phyloP scores from a whole-genome alignment of 306 rosid species.

The Vicia villosa region DNA sequence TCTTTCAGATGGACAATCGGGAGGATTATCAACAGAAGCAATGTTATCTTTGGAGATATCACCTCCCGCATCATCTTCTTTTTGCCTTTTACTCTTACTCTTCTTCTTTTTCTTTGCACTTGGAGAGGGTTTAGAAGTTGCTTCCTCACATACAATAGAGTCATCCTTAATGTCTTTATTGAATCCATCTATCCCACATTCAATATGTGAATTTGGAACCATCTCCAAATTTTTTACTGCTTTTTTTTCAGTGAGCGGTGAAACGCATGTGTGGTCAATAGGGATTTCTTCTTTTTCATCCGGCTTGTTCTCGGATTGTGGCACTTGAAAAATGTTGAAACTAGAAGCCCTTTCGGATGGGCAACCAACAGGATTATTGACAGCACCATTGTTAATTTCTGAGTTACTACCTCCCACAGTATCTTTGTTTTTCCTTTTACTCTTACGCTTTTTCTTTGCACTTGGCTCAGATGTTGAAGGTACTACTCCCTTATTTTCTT shows the following conservation, averaged over 20 bases:
- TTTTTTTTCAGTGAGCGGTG: constrained; percentile 29
- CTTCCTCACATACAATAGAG: background rate
- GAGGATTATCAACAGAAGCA: constrained; percentile 26
- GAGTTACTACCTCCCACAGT: background rate
- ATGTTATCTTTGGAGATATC: constrained; percentile 22
- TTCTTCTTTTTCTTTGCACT: constrained; percentile 33
- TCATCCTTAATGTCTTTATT: constrained; percentile 26
- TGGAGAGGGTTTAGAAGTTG: constrained; percentile 11
- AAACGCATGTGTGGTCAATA: constrained; percentile 15
- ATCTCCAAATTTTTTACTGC: constrained; percentile 17
- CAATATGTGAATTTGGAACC: constrained; percentile 22
- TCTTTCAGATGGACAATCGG: constrained; percentile 6
- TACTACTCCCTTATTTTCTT: constrained; percentile 12
- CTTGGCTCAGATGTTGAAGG: constrained; percentile 21
- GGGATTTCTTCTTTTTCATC: background rate
- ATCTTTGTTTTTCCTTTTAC: background rate
- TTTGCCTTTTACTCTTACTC: constrained; percentile 23
- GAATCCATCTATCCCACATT: constrained; percentile 26
- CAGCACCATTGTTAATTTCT: no score
- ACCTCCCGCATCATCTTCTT: constrained; percentile 13
- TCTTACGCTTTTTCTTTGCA: constrained; percentile 34
- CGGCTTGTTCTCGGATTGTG: no score
- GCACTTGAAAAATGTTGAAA: no score
- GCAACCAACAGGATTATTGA: no score
- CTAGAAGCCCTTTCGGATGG: no score